Base-by-base conservation (phyloP, 768 basidiomycete species). In the Mycena rebaudengoi region DNA sequence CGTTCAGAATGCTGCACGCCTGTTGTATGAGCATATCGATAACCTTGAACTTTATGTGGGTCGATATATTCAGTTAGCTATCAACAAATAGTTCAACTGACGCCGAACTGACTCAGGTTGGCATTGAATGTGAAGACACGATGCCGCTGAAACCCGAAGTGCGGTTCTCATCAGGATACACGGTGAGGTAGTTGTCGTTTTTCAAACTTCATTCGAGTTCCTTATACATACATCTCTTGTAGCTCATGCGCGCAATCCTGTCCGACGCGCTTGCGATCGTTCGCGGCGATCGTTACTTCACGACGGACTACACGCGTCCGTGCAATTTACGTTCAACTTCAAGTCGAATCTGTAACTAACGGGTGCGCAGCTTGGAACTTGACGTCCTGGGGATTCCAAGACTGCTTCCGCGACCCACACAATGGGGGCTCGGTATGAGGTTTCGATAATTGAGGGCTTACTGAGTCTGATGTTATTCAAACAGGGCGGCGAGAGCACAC, bases 151-250 rank as follows among this genome's bases (percentile, higher is more conserved):
- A 77, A 35, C 78, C 80, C 1, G 89, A 87, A 4, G 81, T 85
- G 32, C 14, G 88, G 84, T 46, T 73, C 85, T 85, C 86, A 67
- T 85, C 85, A 5, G 87, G 87, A 29, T 89, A 85, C 72, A 90
- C 89, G 2, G 74, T 74, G 40, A 21, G 69, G 54, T 30, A 32
- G 6, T 4, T 40, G 40, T 20, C 29, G 7, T 58, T 29, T 20
- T 10, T 28, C 29, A 23, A 5, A 16, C 10, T 29, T 41, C 33
- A 25, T 35, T 26, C 12, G 14, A 4, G 28, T 11, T 21, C 11
- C 28, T 40, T 20, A 25, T 13, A 8, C 26, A 26, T 29, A 4
- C 12, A 39, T 30, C 6, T 25, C 4, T 20, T 26, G 0, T 32
- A 82, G 80, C 80, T 79, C 45, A 80, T 83, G 29, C 72, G 84